Percentiles rank a stretch among this genome's conserved stretches.
These are phyloP conservation scores for Wallacemonas sp. DNA, from an alignment of 208 protist genomes.

Conservation along the genomic window DNA sequence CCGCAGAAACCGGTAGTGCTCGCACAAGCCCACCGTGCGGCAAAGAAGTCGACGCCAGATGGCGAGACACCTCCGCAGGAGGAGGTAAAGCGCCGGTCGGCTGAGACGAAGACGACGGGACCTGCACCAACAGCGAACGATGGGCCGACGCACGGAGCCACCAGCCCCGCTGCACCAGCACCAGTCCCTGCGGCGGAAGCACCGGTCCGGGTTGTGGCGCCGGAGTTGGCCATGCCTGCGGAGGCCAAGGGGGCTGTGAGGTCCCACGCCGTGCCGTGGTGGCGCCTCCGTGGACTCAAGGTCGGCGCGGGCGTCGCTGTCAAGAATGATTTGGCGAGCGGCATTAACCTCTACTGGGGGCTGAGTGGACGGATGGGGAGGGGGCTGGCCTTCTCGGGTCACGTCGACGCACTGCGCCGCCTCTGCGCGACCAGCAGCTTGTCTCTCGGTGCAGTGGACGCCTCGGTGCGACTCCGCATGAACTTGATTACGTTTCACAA, in stretches of 20 bases:
- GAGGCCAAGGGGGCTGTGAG: not conserved
- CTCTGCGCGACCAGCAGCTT: conserved; percentile 61
- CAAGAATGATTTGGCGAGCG: conserved; percentile 68
- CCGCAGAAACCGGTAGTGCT: too few relatives aligned
- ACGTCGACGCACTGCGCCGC: conserved; percentile 75
- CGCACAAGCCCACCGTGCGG: too few relatives aligned
- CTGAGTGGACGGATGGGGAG: conserved; percentile 39
- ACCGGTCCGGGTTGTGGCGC: not conserved
- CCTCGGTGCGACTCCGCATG: conserved; percentile 57
- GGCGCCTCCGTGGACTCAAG: conserved; percentile 45
- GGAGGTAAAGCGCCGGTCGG: too few relatives aligned
- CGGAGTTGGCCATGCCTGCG: not conserved
- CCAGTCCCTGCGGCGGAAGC: not conserved
- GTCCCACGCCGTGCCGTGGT: conserved; percentile 22
- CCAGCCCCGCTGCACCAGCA: not conserved
- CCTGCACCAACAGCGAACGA: not conserved
- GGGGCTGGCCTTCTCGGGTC: conserved; percentile 39
- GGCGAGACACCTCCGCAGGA: too few relatives aligned
- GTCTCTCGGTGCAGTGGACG: conserved; percentile 36
- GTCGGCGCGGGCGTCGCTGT: conserved; percentile 57
- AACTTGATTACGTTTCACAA: conserved; percentile 78
- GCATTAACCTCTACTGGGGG: conserved; percentile 78
- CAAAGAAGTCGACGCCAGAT: too few relatives aligned
- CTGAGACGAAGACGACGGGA: too few relatives aligned
- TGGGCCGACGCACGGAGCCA: not conserved